These are phyloP conservation scores for Rhinocladiella mackenziei DNA, from an alignment of 2,329 filamentous ascomycete species.

Conservation along the genomic window DNA sequence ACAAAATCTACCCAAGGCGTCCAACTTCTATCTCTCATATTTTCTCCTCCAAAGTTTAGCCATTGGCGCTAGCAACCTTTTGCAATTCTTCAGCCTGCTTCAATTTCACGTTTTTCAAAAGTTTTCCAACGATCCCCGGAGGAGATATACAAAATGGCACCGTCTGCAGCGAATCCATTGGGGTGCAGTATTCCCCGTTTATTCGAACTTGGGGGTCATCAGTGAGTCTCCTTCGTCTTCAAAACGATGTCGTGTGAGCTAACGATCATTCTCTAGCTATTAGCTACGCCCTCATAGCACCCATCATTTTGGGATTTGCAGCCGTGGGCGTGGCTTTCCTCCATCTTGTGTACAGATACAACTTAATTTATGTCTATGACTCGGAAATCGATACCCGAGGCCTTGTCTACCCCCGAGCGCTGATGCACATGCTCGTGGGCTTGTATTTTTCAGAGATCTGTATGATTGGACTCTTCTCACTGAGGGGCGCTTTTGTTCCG, in stretches of 20 bases:
- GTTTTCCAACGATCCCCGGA: conserved; percentile 60
- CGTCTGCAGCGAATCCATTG: conserved; percentile 69
- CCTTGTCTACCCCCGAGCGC: conserved; percentile 77
- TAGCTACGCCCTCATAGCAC: conserved; percentile 82
- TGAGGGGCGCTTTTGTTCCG: conserved; percentile 47
- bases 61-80: conserved; percentile 46
- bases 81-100: conserved; percentile 44
- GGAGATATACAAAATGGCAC: conserved; percentile 71
- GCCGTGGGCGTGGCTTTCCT: conserved; percentile 72
- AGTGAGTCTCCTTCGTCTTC: conserved; percentile 8
- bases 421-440: conserved; percentile 81
- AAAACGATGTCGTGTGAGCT: not conserved
- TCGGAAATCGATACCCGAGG: conserved; percentile 80
- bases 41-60: conserved; percentile 87
- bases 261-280: conserved; percentile 55
- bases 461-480: conserved; percentile 77
- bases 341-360: conserved; percentile 85
- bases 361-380: conserved; percentile 81
- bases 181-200: conserved; percentile 75
- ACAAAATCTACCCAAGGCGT: conserved; percentile 74
- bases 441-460: conserved; percentile 80
- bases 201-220: conserved; percentile 80
- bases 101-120: conserved; percentile 40
- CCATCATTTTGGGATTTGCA: conserved; percentile 77
- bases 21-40: conserved; percentile 94